Base-by-base conservation (phyloP, 2,329 filamentous ascomycete species). In the Decorospora gaudefroyi region DNA sequence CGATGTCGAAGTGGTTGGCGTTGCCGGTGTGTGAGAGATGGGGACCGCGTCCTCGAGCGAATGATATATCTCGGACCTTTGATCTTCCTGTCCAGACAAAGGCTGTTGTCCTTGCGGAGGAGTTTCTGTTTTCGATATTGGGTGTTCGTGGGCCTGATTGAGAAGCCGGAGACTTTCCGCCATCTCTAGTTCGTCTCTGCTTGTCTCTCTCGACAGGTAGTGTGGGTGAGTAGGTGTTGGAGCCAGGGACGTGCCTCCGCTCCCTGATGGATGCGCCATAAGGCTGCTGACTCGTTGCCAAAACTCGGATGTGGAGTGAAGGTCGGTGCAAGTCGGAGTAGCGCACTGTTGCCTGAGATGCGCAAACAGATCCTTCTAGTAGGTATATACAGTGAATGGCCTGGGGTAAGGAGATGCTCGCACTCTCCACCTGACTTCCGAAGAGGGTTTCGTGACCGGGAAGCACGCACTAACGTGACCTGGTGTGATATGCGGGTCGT, bases 121-220 rank as follows among this genome's bases (percentile, higher is more conserved):
- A 6, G 56, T 51, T 29, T 47, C 41, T 16, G 46, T 40, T 46
- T 57, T 58, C 23, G 58, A 42, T 15, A 55, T 48, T 25, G 57
- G 59, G 29, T 57, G 50, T 31, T 64, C 64, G 53, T 76, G 72
- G 7, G 74, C 71, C 46, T 76, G 74, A 42, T 73, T 74, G 26
- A 78, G 51, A 35, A 66, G 53, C 41, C 60, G 67, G 17, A 78
- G 71, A 49, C 74, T 73, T 49, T 73, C 70, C 9, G 76, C 76
- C 59, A 74, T 70, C 57, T 78, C 76, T 17, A 78, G 65, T 52
- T 78, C 76, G 62, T 78, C 72, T 52, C 71, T 71, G 41, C 76
- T 77, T 3, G 72, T 72, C 43, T 76, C 68, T 27, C 71, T 60
- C 15, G 71, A 69, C n/a, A 74, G 43, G 11, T 69, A 62, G 38